A percentile compares a stretch with the other conserved stretches of the same genome.
phyloP scores from a whole-genome alignment of 768 basidiomycete species.

The Phanerodontia chrysosporium region DNA sequence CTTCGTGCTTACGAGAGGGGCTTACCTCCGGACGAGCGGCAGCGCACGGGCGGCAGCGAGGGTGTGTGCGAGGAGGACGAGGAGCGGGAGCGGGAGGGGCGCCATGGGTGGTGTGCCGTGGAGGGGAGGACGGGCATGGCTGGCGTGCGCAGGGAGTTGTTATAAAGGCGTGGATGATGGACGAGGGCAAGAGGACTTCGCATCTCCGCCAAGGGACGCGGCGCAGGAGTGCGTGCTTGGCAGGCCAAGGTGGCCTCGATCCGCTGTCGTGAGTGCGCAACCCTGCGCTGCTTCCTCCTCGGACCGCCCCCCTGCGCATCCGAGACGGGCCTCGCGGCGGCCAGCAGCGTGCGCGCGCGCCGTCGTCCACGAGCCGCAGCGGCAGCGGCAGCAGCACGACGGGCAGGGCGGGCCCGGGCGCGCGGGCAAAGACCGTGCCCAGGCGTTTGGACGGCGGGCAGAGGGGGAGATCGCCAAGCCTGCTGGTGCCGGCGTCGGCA shows the following conservation, averaged over 20 bases:
- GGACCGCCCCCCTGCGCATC: neutral
- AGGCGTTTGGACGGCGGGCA: neutral
- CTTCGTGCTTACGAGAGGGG: neutral
- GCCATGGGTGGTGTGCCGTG: neutral
- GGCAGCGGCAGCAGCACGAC: too few relatives aligned
- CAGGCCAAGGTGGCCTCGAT: constrained; percentile 7
- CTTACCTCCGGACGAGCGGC: neutral
- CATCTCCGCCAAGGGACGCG: constrained; percentile 3
- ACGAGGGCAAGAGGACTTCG: constrained; percentile 1
- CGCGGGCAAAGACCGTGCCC: neutral
- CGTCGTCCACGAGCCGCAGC: too few relatives aligned
- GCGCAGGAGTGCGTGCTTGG: constrained; percentile 10
- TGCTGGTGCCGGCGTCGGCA: neutral
- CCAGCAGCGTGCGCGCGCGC: neutral
- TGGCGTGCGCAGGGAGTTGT: neutral
- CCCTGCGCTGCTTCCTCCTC: too few relatives aligned
- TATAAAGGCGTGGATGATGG: constrained; percentile 4
- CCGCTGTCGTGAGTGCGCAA: neutral
- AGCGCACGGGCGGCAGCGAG: neutral
- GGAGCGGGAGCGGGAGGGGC: neutral
- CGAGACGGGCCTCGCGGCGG: neutral
- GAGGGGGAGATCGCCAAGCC: neutral
- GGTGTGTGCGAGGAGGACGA: neutral
- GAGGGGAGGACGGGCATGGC: neutral
- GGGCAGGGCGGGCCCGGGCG: neutral